Conservation (phyloP, 2,329 filamentous ascomycete genomes). For the Apiospora aurea region DNA sequence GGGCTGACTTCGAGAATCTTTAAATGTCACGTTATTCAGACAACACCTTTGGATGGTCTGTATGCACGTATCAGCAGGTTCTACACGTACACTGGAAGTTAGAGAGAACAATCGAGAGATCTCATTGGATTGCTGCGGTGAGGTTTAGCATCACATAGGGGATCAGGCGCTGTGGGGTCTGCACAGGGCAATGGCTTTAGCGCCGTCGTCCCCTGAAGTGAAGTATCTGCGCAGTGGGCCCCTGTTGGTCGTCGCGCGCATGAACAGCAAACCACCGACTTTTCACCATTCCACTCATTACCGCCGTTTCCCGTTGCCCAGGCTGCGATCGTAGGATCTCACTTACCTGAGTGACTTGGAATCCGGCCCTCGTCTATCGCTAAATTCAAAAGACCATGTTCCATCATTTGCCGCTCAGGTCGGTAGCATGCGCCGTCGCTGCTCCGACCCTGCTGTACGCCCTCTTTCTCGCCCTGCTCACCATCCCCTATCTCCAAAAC, state of each 20-base stretch:
- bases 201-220: neutral
- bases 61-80: neutral
- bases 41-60: neutral
- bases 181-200: neutral
- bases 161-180: neutral
- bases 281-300: neutral
- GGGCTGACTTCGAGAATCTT: neutral
- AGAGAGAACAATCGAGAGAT: no score
- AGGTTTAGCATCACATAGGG: neutral
- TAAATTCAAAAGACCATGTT: neutral
- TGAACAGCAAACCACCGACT: neutral
- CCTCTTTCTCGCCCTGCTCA: conserved; percentile 35
- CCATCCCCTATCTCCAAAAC: conserved; percentile 54
- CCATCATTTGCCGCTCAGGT: neutral
- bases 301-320: neutral
- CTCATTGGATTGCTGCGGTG: no score
- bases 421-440: conserved; percentile 26
- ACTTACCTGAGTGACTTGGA: neutral
- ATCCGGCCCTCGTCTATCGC: neutral
- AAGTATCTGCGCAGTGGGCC: neutral
- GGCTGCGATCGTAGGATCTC: neutral
- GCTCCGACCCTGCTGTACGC: conserved; percentile 27
- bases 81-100: neutral
- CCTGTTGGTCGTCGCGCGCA: neutral
- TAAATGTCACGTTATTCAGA: neutral